A percentile compares a stretch with the other conserved stretches of the same genome.
phyloP scores from a whole-genome alignment of 305 asterid genomes.

The Nicotiana rustica region DNA sequence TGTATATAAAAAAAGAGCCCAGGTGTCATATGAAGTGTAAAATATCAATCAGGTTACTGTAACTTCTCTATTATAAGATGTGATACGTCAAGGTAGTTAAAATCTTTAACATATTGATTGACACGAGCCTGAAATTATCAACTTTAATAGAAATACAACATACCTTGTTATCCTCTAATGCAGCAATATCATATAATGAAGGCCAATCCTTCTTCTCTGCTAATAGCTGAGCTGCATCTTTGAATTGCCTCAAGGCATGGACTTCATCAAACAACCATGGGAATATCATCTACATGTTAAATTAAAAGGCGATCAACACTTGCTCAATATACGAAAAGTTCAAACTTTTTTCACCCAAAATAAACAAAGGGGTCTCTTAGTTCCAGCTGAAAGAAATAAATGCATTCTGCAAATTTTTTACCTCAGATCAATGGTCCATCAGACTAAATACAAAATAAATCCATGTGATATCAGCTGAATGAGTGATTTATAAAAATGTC shows the following conservation, averaged over 20 bases:
- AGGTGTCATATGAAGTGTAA: neutral
- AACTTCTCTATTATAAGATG: neutral
- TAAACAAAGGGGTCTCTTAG: neutral
- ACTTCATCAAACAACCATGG: conserved; percentile 96
- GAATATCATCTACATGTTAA: conserved; percentile 71
- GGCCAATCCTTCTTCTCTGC: conserved; percentile 95
- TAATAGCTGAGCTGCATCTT: conserved; percentile 76
- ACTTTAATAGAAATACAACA: neutral
- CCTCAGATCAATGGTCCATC: neutral
- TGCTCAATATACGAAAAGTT: neutral
- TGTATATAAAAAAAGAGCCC: conserved; percentile 36
- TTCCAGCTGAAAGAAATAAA: conserved; percentile 31
- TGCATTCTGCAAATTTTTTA: conserved; percentile 2
- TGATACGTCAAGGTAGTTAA: conserved; percentile 11
- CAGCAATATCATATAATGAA: conserved; percentile 64
- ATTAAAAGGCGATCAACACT: conserved; percentile 6
- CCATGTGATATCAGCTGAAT: neutral
- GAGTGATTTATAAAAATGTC: conserved; percentile 17
- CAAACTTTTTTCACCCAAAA: neutral
- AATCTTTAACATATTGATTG: neutral
- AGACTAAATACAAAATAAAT: neutral
- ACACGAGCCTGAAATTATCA: neutral
- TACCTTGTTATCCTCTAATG: conserved; percentile 78
- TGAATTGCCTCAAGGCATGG: conserved; percentile 77
- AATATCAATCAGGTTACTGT: neutral